phyloP scores from a whole-genome alignment of 75 land plant species.

The Selaginella tamariscina region DNA sequence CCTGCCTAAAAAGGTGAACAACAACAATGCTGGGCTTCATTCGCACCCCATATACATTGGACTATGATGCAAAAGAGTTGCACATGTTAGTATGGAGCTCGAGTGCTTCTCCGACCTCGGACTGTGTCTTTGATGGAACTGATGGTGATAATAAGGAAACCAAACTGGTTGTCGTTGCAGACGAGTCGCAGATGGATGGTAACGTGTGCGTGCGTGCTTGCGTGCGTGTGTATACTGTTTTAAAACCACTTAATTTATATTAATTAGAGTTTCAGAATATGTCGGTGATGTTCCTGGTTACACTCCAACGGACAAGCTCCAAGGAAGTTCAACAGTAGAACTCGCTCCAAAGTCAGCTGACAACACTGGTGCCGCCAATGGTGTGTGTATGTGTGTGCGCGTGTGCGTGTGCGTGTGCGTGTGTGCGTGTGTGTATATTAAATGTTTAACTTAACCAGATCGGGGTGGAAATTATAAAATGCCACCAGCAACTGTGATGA shows the following conservation, averaged over 20 bases:
- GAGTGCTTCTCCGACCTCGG: conserved; percentile 4
- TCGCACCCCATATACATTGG: too few relatives aligned
- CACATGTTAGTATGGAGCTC: conserved; percentile 13
- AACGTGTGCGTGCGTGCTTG: too few relatives aligned
- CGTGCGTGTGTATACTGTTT: too few relatives aligned
- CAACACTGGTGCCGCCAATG: neutral
- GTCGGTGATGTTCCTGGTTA: too few relatives aligned
- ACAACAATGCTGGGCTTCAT: too few relatives aligned
- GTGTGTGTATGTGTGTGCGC: too few relatives aligned
- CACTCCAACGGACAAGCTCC: neutral
- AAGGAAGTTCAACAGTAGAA: neutral
- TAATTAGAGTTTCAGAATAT: too few relatives aligned
- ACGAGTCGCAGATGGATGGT: neutral
- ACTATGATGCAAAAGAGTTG: conserved; percentile 2
- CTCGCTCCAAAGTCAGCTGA: neutral
- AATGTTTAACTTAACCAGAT: too few relatives aligned
- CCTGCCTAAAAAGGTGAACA: too few relatives aligned
- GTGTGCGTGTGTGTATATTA: too few relatives aligned
- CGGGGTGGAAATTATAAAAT: neutral
- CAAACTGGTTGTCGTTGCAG: neutral
- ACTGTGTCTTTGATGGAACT: too few relatives aligned
- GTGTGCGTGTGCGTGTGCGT: too few relatives aligned
- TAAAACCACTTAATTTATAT: neutral
- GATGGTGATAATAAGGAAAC: neutral
- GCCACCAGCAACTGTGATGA: conserved; percentile 2